Evolutionary conservation across 2,329 filamentous ascomycete species (phyloP).

Genomic region (Fusarium illudens): DNA sequence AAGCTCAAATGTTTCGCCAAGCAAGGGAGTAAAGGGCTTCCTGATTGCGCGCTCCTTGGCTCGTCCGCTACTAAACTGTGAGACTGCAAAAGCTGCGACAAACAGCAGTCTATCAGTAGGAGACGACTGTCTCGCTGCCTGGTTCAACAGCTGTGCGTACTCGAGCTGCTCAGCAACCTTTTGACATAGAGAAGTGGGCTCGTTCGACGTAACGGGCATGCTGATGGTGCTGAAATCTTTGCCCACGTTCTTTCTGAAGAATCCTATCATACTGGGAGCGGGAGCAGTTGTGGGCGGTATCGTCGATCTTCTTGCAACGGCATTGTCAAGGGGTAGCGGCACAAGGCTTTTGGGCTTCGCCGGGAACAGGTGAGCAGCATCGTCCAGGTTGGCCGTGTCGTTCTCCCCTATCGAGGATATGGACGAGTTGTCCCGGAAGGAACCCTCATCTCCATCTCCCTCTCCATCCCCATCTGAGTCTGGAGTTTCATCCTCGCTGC

Average conservation of each 20-base stretch:
- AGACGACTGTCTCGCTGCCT: conserved; percentile 70
- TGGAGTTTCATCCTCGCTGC: conserved; percentile 72
- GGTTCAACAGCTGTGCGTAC: conserved; percentile 85
- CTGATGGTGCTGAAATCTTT: conserved; percentile 97
- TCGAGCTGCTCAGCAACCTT: conserved; percentile 90
- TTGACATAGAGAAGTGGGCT: conserved; percentile 88
- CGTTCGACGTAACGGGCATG: conserved; percentile 97
- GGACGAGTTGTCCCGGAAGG: conserved; percentile 64
- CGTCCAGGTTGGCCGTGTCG: conserved; percentile 66
- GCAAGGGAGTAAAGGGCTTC: conserved; percentile 96
- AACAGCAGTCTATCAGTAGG: conserved; percentile 78
- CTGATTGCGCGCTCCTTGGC: conserved; percentile 91
- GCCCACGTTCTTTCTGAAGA: conserved; percentile 95
- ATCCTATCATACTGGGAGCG: conserved; percentile 91
- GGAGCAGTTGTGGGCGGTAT: conserved; percentile 78
- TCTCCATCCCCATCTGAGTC: conserved; percentile 63
- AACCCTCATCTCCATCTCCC: conserved; percentile 57
- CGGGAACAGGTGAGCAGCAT: conserved; percentile 73
- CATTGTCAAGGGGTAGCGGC: conserved; percentile 76
- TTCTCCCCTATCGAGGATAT: conserved; percentile 68
- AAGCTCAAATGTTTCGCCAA: conserved; percentile 95
- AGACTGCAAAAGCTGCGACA: conserved; percentile 90
- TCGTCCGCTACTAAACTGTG: conserved; percentile 81
- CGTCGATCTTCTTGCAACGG: conserved; percentile 71
- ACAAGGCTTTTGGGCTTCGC: conserved; percentile 76